Base-by-base conservation (phyloP, 164 flowering plant species). In the Platanus orientalis region DNA sequence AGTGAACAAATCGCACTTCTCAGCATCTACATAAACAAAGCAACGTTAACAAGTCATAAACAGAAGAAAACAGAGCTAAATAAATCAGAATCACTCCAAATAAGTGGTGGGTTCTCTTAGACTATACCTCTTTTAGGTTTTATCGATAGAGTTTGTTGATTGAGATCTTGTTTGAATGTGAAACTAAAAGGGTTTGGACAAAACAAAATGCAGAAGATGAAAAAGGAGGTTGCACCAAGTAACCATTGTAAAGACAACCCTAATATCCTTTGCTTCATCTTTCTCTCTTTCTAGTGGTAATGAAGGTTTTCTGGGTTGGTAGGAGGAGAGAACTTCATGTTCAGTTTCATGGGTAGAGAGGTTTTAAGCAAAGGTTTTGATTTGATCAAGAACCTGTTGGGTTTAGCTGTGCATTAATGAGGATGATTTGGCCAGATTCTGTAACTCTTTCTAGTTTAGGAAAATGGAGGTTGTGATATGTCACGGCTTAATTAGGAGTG, bases 1-100 rank as follows among this genome's bases (percentile, higher is more conserved):
- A 49, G 16, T 63, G 42, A 76, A 81, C 64, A 81, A 62, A 52
- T 81, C 80, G 58, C 84, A 81, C 2, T 55, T n/a, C 45, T 54
- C 56, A 14, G 49, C 65, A 47, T 27, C 64, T 52, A 25, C 26
- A 19, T 14, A 25, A 12, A 24, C 2, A 19, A n/a, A 32, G 19
- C 12, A 3, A 9, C 28, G 9, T 6, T 2, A 32, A 51, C 25
- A 51, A 21, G 24, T 6, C 6, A 16, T 7, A 21, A 39, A 39
- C 13, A 30, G 24, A 53, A 19, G 52, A 34, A 29, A 19, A 30
- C 9, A 29, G 39, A 21, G 21, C 10, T 4, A 57, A 14, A 17
- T 32, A 13, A 34, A 45, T 32, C 56, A 32, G n/a, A 7, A 40
- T 19, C 50, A n/a, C 21, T 10, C n/a, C 44, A 21, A 59, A 55